phyloP scores from a whole-genome alignment of 2,329 filamentous ascomycete genomes.

The Sphaerulina musiva region DNA sequence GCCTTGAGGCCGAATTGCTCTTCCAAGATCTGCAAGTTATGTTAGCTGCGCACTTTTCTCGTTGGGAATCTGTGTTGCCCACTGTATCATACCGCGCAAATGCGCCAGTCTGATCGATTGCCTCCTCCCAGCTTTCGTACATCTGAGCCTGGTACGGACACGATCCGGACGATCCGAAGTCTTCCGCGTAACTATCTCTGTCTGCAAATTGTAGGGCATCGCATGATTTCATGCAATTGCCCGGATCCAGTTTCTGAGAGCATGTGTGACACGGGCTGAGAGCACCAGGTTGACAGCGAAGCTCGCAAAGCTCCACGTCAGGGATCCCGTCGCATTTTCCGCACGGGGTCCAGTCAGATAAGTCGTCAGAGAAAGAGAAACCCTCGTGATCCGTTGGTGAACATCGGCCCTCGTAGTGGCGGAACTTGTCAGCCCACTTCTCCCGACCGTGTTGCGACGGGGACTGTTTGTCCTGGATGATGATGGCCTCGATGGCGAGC shows the following conservation, averaged over 20 bases:
- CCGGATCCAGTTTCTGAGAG: background rate
- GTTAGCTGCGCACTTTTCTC: background rate
- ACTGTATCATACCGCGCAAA: background rate
- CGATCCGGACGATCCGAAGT: too few species aligned
- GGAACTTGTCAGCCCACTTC: slow-evolving; percentile 4
- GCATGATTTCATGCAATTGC: slow-evolving; percentile 9
- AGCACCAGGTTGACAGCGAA: background rate
- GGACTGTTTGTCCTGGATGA: background rate
- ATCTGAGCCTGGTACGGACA: background rate
- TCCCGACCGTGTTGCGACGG: too few species aligned
- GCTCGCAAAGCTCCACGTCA: slow-evolving; percentile 1
- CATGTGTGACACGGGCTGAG: slow-evolving; percentile 3
- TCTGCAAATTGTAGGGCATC: too few species aligned
- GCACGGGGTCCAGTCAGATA: background rate
- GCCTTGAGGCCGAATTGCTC: slow-evolving; percentile 19
- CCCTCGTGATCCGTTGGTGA: slow-evolving; percentile 8
- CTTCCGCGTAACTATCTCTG: too few species aligned
- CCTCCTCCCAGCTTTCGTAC: slow-evolving; percentile 10
- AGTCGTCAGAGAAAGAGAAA: too few species aligned
- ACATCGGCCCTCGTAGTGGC: slow-evolving; percentile 13
- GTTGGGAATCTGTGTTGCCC: background rate
- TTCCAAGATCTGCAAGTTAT: slow-evolving; percentile 12
- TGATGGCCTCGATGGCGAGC: slow-evolving; percentile 15
- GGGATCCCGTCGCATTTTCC: background rate
- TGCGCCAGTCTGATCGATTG: slow-evolving; percentile 4